Evolutionary conservation across 805 yeast species (phyloP), one percentile per base, ranked within the genome.

Genomic region (Hanseniaspora vineae): DNA sequence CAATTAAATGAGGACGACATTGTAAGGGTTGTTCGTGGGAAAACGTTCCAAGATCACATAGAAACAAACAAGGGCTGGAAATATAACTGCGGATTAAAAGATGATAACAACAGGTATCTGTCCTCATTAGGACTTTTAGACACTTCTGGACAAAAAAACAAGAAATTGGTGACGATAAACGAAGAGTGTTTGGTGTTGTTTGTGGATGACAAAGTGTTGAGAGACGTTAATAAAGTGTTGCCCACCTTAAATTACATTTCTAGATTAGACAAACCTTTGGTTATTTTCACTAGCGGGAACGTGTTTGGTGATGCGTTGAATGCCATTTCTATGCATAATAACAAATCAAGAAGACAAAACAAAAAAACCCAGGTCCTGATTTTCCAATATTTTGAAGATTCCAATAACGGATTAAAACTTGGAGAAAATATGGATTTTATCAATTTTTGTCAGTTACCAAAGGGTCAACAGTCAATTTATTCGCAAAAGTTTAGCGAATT

Each of bases 41-140:
- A 50, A 6, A 55, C 51, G 15, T 53, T 54, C 4, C 35, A 44
- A 31, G 66, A 61, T 47, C 59, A 58, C 31, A 42, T 61, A 9
- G 62, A 59, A 10, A 46, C 60, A 9, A 56, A 64, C n/a, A 55
- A 60, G 42, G 66, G 66, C 10, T 60, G 64, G 64, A 60, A 55
- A 43, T 56, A 52, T 13, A 52, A 55, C 6, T 51, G 52, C 15
- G 66, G 66, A 15, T 46, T 61, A 2, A 31, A 57, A 35, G 57
- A 56, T 40, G 50, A 56, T 17, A 59, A 59, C 44, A 62, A 59
- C 31, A 50, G 60, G n/a, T 62, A 61, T 44, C 46, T 60, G 35
- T 55, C 61, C 44, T 59, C 65, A 1, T 20, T 61, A 1, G 55
- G 53, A n/a, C 20, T 61, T 4, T 48, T 52, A 2, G 50, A 48